These are phyloP conservation scores for Pseudogymnoascus sp. DNA, from an alignment of 2,329 filamentous ascomycete species.

Conservation along the genomic window DNA sequence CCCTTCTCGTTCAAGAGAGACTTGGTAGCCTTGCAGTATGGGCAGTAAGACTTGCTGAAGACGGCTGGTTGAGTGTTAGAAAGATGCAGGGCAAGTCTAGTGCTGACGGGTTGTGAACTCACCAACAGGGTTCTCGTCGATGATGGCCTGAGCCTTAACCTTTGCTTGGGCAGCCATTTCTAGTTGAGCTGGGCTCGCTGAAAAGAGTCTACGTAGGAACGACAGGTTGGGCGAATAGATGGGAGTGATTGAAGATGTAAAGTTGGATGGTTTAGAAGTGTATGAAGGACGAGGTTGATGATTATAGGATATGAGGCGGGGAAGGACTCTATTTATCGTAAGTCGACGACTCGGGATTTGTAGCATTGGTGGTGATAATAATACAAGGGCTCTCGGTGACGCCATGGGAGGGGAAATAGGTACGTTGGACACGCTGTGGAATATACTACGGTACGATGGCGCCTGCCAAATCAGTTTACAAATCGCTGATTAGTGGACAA, in stretches of 20 bases:
- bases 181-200: slow-evolving; percentile 46
- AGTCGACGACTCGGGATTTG: slow-evolving; percentile 4
- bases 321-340: slow-evolving; percentile 9
- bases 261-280: background rate
- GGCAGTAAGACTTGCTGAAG: slow-evolving; percentile 96
- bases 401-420: background rate
- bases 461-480: slow-evolving; percentile 5
- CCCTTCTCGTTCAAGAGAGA: slow-evolving; percentile 58
- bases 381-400: background rate
- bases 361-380: slow-evolving; percentile 3
- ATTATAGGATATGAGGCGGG: background rate
- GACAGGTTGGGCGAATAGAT: slow-evolving; percentile 42
- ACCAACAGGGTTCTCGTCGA: slow-evolving; percentile 83
- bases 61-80: slow-evolving; percentile 52
- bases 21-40: slow-evolving; percentile 82
- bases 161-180: slow-evolving; percentile 75
- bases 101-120: slow-evolving; percentile 30
- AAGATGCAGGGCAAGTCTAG: background rate
- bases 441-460: background rate
- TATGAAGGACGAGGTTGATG: background rate
- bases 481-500: background rate
- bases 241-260: background rate
- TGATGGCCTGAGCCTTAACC: slow-evolving; percentile 75
- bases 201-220: slow-evolving; percentile 67
- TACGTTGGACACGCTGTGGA: background rate